Evolutionary conservation across 345 rosid species (phyloP).

Genomic region (Stellera chamaejasme): DNA sequence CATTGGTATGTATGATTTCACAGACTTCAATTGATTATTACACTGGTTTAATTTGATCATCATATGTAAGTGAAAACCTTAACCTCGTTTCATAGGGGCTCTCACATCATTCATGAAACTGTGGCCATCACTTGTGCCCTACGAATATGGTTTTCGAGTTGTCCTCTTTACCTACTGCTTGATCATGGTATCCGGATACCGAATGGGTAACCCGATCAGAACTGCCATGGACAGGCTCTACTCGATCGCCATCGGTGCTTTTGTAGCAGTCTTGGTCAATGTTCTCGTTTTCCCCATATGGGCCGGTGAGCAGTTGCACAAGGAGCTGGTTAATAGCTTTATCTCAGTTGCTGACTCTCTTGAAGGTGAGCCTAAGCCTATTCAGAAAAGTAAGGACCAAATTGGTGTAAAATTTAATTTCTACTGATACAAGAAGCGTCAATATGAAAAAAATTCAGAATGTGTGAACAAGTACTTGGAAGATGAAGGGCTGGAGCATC

Average conservation of each 20-base stretch:
- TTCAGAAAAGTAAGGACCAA: background rate
- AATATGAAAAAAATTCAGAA: slow-evolving; percentile 22
- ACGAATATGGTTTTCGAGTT: slow-evolving; percentile 62
- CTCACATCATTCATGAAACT: slow-evolving; percentile 53
- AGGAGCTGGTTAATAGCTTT: slow-evolving; percentile 45
- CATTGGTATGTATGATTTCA: slow-evolving; percentile 27
- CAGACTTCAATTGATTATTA: no score
- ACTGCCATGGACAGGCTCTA: slow-evolving; percentile 59
- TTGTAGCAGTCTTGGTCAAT: slow-evolving; percentile 57
- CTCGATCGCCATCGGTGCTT: slow-evolving; percentile 56
- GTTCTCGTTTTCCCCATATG: slow-evolving; percentile 50
- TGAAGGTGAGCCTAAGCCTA: slow-evolving; percentile 35
- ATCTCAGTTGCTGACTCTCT: slow-evolving; percentile 47
- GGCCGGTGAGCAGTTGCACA: slow-evolving; percentile 58
- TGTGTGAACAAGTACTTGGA: slow-evolving; percentile 57
- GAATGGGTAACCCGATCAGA: slow-evolving; percentile 51
- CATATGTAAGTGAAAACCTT: background rate
- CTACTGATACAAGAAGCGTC: background rate
- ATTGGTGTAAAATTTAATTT: background rate
- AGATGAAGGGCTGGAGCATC: slow-evolving; percentile 38
- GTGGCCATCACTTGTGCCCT: slow-evolving; percentile 58
- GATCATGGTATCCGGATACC: slow-evolving; percentile 53
- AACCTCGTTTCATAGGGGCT: slow-evolving; percentile 27
- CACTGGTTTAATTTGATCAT: no score
- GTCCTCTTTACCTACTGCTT: slow-evolving; percentile 56